Evolutionary conservation across 108 stramenopile species (phyloP), one percentile per base, ranked within the genome.

Genomic region (Hondaea fermentalgiana): DNA sequence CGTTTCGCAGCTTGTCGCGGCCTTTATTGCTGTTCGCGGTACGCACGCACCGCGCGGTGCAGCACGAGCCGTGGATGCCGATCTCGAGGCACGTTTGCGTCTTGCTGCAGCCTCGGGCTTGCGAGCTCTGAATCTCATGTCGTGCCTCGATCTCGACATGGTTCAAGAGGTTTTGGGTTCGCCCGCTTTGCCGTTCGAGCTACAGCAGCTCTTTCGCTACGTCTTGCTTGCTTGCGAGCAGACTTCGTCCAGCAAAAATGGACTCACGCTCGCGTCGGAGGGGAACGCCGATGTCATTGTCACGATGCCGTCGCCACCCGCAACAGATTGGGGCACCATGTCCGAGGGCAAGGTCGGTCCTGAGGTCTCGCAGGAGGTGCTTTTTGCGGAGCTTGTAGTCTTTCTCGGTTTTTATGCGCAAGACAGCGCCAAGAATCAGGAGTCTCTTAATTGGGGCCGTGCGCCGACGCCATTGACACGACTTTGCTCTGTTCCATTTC

Each of bases 141-240:
- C 76, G 12, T 53, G 45, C 23, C 25, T 83, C 23, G 49, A 53
- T 12, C 28, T 83, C n/a, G 5, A 8, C 4, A 53, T 28, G 19
- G 45, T 83, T 2, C 76, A 83, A 23, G 12, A 12, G 6, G 23
- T 53, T 25, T 53, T 83, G 45, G 51, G 76, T 45, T 83, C 76
- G 10, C 76, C 76, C n/a, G 76, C 76, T 55, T 16, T 83, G 17
- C 49, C 76, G 1, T 83, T 83, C 28, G 76, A 83, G 51, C 76
- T 83, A 16, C 76, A 83, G 23, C 76, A 83, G 51, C 76, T 83
- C 76, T 53, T 83, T 53, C 76, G 76, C 51, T 83, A 83, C 28
- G 51, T 83, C 49, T 53, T 83, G 76, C 8, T 12, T 12, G 49
- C 45, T 12, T 83, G 76, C 51, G 49, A 69, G 42, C 55, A 16